Base-by-base conservation (phyloP, 768 basidiomycete species). In the Boletus sp. region DNA sequence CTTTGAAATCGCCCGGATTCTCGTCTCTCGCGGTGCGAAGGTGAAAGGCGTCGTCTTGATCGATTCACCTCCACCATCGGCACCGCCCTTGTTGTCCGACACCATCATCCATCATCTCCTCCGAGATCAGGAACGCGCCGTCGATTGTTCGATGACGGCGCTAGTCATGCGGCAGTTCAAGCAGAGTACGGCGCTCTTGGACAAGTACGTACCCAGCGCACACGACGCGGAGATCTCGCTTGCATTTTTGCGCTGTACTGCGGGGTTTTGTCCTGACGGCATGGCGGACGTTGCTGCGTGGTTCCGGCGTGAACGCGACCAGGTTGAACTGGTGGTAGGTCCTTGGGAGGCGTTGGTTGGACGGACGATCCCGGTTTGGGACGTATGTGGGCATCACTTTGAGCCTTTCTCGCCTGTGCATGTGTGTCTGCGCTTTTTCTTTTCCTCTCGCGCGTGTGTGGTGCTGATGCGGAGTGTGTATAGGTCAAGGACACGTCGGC, bases 311-410 rank as follows among this genome's bases (percentile, higher is more conserved):
- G 74, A 83, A 50, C 75, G 83, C 13, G 67, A 61, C n/a, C 67
- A 77, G 29, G 57, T 65, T 0, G 56, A 58, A 23, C 53, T 64
- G 14, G 67, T 73, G 7, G 70, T 74, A 0, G 55, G 47, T 0
- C 78, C 72, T 21, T 88, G 87, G 86, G 76, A 80, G 49, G 56
- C 42, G 0, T 56, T 83, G 9, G 67, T 76, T 0, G 73, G 72
- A 5, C 54, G 45, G 9, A 30, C 63, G 7, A 53, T 86, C 1
- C 72, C 75, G 37, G 71, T 79, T 2, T 63, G 81, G 39, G 79
- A 83, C 56, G 80, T 88, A 4, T 82, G 85, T 0, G 87, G 87
- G 0, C 68, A 88, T 64, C 87, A 89, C 57, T 88, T 88, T 55
- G 66, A 78, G 57, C 73, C 79, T 0, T 88, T 89, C 63, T 72